Percentiles rank a stretch among this genome's conserved stretches.
phyloP scores from a whole-genome alignment of 306 rosid species.

The Albizia julibrissin region DNA sequence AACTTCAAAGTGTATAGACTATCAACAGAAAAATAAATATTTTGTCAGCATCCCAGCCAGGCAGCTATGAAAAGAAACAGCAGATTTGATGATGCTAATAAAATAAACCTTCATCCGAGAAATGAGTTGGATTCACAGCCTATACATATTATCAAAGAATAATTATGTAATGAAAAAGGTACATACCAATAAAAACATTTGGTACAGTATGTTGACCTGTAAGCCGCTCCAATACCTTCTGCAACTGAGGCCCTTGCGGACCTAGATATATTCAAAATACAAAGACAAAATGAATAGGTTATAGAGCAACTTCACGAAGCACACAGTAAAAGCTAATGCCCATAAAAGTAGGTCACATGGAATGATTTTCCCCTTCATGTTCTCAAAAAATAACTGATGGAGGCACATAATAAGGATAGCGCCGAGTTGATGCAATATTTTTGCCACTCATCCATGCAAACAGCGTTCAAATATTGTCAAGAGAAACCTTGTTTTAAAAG shows the following conservation, averaged over 20 bases:
- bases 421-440: not conserved
- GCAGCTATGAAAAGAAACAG: slow-evolving; percentile 6
- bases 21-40: not conserved
- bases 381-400: not conserved
- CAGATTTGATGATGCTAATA: not conserved
- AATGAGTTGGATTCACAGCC: not conserved
- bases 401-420: not conserved
- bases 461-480: not conserved
- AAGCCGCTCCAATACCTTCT: slow-evolving; percentile 80
- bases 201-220: slow-evolving; percentile 97
- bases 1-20: not conserved
- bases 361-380: slow-evolving; percentile 1
- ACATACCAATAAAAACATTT: slow-evolving; percentile 89
- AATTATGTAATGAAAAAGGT: slow-evolving; percentile 25
- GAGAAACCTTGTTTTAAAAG: not conserved
- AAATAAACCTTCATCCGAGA: slow-evolving; percentile 2
- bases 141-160: not conserved
- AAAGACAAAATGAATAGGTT: slow-evolving; percentile 10
- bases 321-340: not conserved
- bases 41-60: not conserved
- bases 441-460: slow-evolving; percentile 9
- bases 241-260: slow-evolving; percentile 96
- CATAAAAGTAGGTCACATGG: not conserved
- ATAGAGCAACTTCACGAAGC: not conserved
- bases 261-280: slow-evolving; percentile 47